phyloP scores from a whole-genome alignment of 345 rosid genomes.

The Dipteronia sinensis region DNA sequence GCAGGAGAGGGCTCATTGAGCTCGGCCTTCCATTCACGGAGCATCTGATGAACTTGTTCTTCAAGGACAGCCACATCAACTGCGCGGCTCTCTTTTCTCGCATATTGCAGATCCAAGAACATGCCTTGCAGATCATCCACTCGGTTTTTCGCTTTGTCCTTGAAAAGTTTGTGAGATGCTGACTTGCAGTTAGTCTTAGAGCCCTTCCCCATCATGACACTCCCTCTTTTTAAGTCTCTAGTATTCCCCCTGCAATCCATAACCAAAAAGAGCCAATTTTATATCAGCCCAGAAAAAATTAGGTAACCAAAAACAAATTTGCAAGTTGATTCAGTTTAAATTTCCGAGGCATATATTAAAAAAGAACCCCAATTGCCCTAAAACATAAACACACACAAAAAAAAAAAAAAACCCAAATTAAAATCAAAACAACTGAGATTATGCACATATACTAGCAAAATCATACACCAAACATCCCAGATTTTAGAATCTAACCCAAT shows the following conservation, averaged over 20 bases:
- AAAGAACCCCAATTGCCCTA: background rate
- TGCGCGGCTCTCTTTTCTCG: slow-evolving; percentile 84
- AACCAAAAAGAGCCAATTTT: slow-evolving; percentile 14
- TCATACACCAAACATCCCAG: background rate
- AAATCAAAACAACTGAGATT: background rate
- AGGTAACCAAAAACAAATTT: background rate
- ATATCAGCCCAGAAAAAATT: slow-evolving; percentile 19
- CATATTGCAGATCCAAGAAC: slow-evolving; percentile 87
- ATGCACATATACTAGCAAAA: too few species aligned
- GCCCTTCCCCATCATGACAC: slow-evolving; percentile 72
- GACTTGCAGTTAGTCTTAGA: slow-evolving; percentile 86
- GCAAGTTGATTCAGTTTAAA: background rate
- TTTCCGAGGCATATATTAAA: background rate
- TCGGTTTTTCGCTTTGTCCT: slow-evolving; percentile 93
- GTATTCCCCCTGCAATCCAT: slow-evolving; percentile 29
- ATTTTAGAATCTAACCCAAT: background rate
- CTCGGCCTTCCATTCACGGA: slow-evolving; percentile 97
- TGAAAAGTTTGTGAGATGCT: slow-evolving; percentile 90
- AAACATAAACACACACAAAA: background rate
- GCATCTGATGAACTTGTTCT: slow-evolving; percentile 99
- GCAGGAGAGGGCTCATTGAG: slow-evolving; percentile 99
- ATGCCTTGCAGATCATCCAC: slow-evolving; percentile 97
- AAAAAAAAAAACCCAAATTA: background rate
- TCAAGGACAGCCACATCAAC: slow-evolving; percentile 76
- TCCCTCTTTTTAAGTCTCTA: slow-evolving; percentile 20